Conservation (phyloP, 768 basidiomycete genomes). For the Amanita pseudoporphyria region DNA sequence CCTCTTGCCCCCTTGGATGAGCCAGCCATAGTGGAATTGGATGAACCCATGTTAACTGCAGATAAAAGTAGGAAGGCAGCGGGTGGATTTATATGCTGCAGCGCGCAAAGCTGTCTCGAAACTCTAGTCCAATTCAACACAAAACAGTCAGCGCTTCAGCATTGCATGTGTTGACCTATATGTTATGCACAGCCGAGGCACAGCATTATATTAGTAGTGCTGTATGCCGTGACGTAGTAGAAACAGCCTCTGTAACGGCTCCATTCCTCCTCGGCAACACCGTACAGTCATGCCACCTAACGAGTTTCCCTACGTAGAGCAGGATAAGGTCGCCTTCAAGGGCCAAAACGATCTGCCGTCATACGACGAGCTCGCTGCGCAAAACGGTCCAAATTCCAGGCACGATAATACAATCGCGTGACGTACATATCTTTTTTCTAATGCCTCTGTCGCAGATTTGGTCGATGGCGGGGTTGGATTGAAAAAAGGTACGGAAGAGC, state of each 20-base stretch:
- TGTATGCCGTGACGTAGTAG: not conserved
- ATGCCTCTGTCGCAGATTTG: constrained; percentile 42
- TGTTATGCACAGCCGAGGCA: too few relatives aligned
- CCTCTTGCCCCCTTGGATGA: not conserved
- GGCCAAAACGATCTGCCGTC: constrained; percentile 58
- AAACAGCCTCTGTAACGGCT: not conserved
- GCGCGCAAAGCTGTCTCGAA: too few relatives aligned
- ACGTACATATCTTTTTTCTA: not conserved
- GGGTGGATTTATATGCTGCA: not conserved
- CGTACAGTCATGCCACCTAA: constrained; percentile 6
- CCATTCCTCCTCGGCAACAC: too few relatives aligned
- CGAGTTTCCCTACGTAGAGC: constrained; percentile 31
- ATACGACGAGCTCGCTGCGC: constrained; percentile 70
- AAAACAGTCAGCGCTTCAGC: too few relatives aligned
- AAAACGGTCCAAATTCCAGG: constrained; percentile 81
- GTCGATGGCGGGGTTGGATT: constrained; percentile 81
- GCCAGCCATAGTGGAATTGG: not conserved
- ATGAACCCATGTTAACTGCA: constrained; percentile 6
- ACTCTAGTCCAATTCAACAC: too few relatives aligned
- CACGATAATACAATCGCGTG: constrained; percentile 14
- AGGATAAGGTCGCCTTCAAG: constrained; percentile 24
- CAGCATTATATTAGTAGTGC: too few relatives aligned
- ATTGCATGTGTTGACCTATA: too few relatives aligned
- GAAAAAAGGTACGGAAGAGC: constrained; percentile 60
- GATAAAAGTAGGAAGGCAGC: too few relatives aligned